These are phyloP conservation scores for Malus orientalis DNA, from an alignment of 306 rosid genomes.

Conservation along the genomic window DNA sequence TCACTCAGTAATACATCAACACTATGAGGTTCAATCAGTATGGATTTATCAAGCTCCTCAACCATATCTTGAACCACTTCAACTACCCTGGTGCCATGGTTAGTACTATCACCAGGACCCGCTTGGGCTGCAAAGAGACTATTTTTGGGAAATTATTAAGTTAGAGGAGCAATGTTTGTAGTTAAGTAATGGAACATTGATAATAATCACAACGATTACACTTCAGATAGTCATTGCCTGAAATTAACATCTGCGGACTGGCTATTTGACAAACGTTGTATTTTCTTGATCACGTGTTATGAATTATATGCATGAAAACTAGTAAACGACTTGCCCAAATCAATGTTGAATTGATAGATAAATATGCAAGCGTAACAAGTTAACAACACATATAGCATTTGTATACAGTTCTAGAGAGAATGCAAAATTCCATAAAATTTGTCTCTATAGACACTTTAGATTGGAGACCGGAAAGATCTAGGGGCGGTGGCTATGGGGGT, in stretches of 20 bases:
- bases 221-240: background rate
- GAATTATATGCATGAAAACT: background rate
- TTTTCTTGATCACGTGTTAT: background rate
- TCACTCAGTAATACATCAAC: conserved; percentile 84
- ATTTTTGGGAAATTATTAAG: background rate
- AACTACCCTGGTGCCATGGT: conserved; percentile 37
- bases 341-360: background rate
- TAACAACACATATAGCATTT: background rate
- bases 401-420: too few relatives aligned
- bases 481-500: too few relatives aligned
- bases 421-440: too few relatives aligned
- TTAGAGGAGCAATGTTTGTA: background rate
- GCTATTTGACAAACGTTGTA: background rate
- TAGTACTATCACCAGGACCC: conserved; percentile 29
- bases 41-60: conserved; percentile 61
- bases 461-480: too few relatives aligned
- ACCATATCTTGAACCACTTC: conserved; percentile 82
- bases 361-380: background rate
- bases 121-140: conserved; percentile 88
- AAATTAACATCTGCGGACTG: background rate
- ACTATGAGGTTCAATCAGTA: conserved; percentile 63
- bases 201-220: background rate
- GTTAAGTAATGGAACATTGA: background rate
- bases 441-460: too few relatives aligned
- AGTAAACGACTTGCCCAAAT: background rate